These are phyloP conservation scores for Trichoderma afroharzianum DNA, from an alignment of 2,329 filamentous ascomycete genomes.

Conservation along the genomic window DNA sequence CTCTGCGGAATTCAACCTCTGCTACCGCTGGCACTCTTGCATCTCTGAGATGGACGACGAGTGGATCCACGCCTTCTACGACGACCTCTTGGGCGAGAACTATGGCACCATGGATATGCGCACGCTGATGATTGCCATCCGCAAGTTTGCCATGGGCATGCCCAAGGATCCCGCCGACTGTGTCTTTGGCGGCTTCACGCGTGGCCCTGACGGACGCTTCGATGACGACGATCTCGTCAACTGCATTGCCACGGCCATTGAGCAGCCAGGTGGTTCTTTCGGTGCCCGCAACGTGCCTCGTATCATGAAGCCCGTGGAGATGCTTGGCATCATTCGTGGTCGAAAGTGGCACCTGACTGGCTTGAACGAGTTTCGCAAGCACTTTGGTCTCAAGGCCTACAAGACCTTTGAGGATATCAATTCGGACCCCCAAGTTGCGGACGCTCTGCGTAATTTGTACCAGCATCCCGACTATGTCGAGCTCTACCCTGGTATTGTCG, in stretches of 20 bases:
- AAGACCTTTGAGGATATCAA: slow-evolving; percentile 82
- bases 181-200: slow-evolving; percentile 62
- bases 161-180: slow-evolving; percentile 66
- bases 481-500: slow-evolving; percentile 73
- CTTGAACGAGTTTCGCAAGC: slow-evolving; percentile 80
- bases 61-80: slow-evolving; percentile 72
- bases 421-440: slow-evolving; percentile 66
- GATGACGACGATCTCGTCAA: slow-evolving; percentile 72
- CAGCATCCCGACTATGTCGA: slow-evolving; percentile 78
- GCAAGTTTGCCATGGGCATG: slow-evolving; percentile 58
- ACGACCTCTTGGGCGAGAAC: slow-evolving; percentile 52
- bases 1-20: slow-evolving; percentile 84
- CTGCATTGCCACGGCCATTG: slow-evolving; percentile 64
- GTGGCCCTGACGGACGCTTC: slow-evolving; percentile 65
- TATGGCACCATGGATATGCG: slow-evolving; percentile 54
- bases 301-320: slow-evolving; percentile 71
- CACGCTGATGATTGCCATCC: slow-evolving; percentile 61
- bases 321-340: slow-evolving; percentile 74
- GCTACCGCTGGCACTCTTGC: slow-evolving; percentile 83
- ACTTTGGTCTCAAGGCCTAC: slow-evolving; percentile 74
- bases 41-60: slow-evolving; percentile 69
- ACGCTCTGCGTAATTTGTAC: slow-evolving; percentile 64
- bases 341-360: slow-evolving; percentile 74
- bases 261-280: slow-evolving; percentile 73
- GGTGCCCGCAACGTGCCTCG: slow-evolving; percentile 71